A percentile compares a stretch with the other conserved stretches of the same genome.
Evolutionary conservation across 352 stramenopile species (phyloP).

Genomic region (Phytophthora rubi): DNA sequence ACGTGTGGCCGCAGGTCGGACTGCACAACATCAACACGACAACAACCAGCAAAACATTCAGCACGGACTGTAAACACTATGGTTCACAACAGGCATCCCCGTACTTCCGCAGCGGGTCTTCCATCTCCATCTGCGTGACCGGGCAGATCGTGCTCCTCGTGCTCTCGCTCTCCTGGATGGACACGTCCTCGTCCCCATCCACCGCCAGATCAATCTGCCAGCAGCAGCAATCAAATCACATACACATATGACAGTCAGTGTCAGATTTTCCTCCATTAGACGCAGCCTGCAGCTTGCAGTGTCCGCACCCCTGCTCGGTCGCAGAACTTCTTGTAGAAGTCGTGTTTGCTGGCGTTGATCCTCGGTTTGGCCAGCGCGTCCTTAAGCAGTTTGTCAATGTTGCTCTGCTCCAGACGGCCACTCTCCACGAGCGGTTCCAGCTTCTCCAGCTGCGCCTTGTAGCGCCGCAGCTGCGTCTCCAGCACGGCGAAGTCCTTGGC

Average conservation of each 20-base stretch:
- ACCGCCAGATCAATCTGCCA: constrained; percentile 73
- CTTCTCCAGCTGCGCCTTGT: constrained; percentile 76
- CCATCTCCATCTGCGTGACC: constrained; percentile 85
- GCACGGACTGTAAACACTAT: neutral
- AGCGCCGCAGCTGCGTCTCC: constrained; percentile 66
- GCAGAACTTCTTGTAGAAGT: constrained; percentile 85
- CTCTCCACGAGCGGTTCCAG: constrained; percentile 61
- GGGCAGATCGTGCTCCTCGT: constrained; percentile 75
- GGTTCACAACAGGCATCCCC: neutral
- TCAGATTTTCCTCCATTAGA: neutral
- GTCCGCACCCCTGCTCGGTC: constrained; percentile 65
- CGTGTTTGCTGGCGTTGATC: constrained; percentile 68
- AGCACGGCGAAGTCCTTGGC: constrained; percentile 75
- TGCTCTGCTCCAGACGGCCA: constrained; percentile 50
- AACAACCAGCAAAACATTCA: constrained; percentile 2
- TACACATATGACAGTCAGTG: neutral
- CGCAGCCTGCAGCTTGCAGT: neutral
- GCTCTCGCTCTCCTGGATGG: constrained; percentile 85
- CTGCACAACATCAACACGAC: constrained; percentile 38
- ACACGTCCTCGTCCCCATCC: constrained; percentile 78
- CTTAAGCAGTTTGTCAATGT: constrained; percentile 75
- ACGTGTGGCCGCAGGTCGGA: constrained; percentile 77
- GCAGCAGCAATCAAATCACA: neutral
- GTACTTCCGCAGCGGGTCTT: constrained; percentile 79
- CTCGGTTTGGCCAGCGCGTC: constrained; percentile 52